phyloP scores from a whole-genome alignment of 352 stramenopile species.

The Phytophthora litchii region DNA sequence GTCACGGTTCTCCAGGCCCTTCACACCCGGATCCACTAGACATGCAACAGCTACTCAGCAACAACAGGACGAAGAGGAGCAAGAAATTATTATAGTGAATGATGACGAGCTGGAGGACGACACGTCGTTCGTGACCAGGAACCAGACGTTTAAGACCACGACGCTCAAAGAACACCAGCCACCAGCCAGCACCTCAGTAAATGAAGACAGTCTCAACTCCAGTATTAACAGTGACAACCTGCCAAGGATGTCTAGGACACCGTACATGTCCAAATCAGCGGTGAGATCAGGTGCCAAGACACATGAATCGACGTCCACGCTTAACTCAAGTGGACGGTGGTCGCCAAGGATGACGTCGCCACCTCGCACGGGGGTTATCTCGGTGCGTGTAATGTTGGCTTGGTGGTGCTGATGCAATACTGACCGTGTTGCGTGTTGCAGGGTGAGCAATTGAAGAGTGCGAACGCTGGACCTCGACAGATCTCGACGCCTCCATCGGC shows the following conservation, averaged over 20 bases:
- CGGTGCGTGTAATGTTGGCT: conserved; percentile 34
- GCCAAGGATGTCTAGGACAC: conserved; percentile 67
- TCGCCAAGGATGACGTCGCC: conserved; percentile 62
- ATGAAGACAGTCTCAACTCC: conserved; percentile 61
- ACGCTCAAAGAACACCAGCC: conserved; percentile 54
- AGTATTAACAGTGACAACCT: conserved; percentile 71
- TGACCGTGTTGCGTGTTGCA: conserved; percentile 9
- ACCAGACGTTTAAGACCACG: conserved; percentile 79
- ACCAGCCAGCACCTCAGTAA: conserved; percentile 22
- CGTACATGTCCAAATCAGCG: conserved; percentile 59
- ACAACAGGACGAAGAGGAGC: conserved; percentile 8
- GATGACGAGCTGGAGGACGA: conserved; percentile 44
- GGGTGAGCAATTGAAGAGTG: conserved; percentile 22
- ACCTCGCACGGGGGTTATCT: conserved; percentile 50
- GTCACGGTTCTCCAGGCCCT: conserved; percentile 35
- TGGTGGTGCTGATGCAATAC: neutral
- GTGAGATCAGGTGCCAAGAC: conserved; percentile 30
- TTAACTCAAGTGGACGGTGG: conserved; percentile 63
- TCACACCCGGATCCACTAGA: conserved; percentile 31
- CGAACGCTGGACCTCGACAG: conserved; percentile 22
- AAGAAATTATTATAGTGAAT: conserved; percentile 15
- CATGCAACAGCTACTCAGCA: neutral
- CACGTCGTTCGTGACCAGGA: conserved; percentile 49
- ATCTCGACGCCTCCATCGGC: conserved; percentile 62
- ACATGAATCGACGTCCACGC: conserved; percentile 47